Evolutionary conservation across 2,329 filamentous ascomycete species (phyloP), one percentile per base, ranked within the genome.

Genomic region (Trichoderma sp.): DNA sequence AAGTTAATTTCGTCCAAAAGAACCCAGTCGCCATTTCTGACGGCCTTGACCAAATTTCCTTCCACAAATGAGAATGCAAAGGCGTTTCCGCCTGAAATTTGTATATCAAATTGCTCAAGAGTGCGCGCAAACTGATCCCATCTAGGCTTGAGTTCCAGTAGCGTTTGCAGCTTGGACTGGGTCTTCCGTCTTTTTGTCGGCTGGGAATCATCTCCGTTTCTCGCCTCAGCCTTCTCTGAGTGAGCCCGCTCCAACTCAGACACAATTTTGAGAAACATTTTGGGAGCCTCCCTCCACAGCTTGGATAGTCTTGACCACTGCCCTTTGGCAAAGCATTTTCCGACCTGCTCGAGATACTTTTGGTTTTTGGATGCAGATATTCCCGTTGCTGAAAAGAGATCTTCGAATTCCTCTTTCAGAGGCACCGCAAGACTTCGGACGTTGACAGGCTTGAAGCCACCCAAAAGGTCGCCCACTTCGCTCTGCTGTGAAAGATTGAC

Each of bases 401-500:
- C 92, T 78, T 97, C 95, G 78, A 99, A 99, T 77, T 97, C 94
- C 79, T 98, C 97, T 80, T 97, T 95, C 81, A 99, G 86, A 0
- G 97, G 96, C 50, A 98, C 90, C 0, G 97, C 93, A 75, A 98
- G 88, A 76, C 92, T 97, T 78, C 96, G 92, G 59, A 97, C 91
- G 81, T 96, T 98, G 76, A 99, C 93, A 0, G 97, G 97, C 83
- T 99, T 99, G 86, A 97, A 98, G 0, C 97, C 97, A 80, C 97
- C 97, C 0, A 99, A 88, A 14, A 99, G 86, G 85, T 99, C 97
- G n/a, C 95, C 94, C 56, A 94, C 95, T 84, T 99, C 97, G 81
- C 95, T 98, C 83, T 99, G 97, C 82, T 99, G 97, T 0, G 97
- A 99, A 82, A 99, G 84, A 81, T 99, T 99, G 81, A 99, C 95